Evolutionary conservation across 2,329 filamentous ascomycete genomes (phyloP), one percentile per base, ranked within the genome.

Genomic region (Dothideomycetidae sp.): DNA sequence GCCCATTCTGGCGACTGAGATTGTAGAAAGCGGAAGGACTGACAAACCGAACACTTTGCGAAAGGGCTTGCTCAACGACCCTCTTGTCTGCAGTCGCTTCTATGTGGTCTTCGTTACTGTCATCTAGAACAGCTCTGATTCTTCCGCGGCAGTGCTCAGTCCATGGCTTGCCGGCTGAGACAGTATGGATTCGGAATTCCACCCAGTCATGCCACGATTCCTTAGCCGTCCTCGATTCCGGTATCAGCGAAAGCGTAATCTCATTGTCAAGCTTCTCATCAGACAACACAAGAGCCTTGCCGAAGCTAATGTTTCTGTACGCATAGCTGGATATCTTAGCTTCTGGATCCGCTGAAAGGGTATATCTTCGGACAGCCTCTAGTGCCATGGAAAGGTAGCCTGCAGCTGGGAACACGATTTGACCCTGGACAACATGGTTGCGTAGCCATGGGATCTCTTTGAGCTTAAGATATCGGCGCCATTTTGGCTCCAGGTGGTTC

Each of bases 251-350:
- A 28, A 48, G 30, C 10, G 44, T 29, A 13, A 37, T 42, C 34
- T 47, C 44, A 5, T 37, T 40, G 17, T 38, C 39, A 19, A 31
- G n/a, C 26, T 42, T 31, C 10, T 46, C 44, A 16, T 47, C 39
- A 2, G 42, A 37, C 28, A 52, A 40, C 16, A 39, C 39, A 30
- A 53, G 38, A 17, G 46, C 48, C 14, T 40, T 23, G 4, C 33
- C 18, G 12, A 51, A 46, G 13, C 16, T 36, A 18, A 49, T 29
- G 38, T 50, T 31, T 18, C 39, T 19, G 3, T 51, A 17, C 31
- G n/a, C 7, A n/a, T 26, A 26, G 21, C 21, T n/a, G n/a, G 21
- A 7, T 26, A 26, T 26, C 7, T n/a, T 7, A 26, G 7, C 21
- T 7, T 26, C 7, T 26, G n/a, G 7, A n/a, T 26, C 7, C n/a